Conservation (phyloP, 768 basidiomycete species). For the Podaxis carcinomalis region DNA sequence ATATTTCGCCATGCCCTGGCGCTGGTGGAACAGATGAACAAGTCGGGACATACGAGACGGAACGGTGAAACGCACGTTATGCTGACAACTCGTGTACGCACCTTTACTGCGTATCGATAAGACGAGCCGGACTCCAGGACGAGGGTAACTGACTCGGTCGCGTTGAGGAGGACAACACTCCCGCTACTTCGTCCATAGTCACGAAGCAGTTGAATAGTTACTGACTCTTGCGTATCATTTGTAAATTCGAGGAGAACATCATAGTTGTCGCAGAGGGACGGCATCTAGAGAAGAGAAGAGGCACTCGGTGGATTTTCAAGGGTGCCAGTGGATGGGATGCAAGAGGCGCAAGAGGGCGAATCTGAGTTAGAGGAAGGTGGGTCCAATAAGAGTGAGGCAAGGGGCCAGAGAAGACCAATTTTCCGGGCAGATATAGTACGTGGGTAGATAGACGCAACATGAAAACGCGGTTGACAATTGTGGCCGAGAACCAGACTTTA, state of each 20-base stretch:
- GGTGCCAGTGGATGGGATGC: slow-evolving; percentile 14
- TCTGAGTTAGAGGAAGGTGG: slow-evolving; percentile 12
- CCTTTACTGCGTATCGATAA: slow-evolving; percentile 69
- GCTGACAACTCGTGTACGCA: slow-evolving; percentile 59
- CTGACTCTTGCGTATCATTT: slow-evolving; percentile 63
- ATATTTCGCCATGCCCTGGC: slow-evolving; percentile 66
- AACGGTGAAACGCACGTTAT: slow-evolving; percentile 49
- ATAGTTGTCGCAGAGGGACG: slow-evolving; percentile 52
- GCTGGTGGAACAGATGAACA: slow-evolving; percentile 26
- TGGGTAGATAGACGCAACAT: slow-evolving; percentile 1
- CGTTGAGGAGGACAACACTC: slow-evolving; percentile 53
- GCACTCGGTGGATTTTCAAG: slow-evolving; percentile 8
- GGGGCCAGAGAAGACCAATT: slow-evolving; percentile 1
- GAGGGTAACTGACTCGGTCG: slow-evolving; percentile 60
- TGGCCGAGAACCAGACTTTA: background rate
- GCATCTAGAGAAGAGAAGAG: slow-evolving; percentile 36
- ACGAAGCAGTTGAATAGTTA: slow-evolving; percentile 59
- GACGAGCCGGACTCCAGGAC: slow-evolving; percentile 65
- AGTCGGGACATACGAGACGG: background rate
- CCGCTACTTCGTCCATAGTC: slow-evolving; percentile 58
- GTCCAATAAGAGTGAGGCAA: slow-evolving; percentile 9
- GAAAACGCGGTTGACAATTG: slow-evolving; percentile 11
- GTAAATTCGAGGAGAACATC: slow-evolving; percentile 66
- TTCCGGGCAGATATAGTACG: slow-evolving; percentile 2
- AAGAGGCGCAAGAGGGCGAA: slow-evolving; percentile 16